Percentiles rank a stretch among this genome's conserved stretches.
phyloP scores from a whole-genome alignment of 2,329 filamentous ascomycete species.

The Drechmeria coniospora region DNA sequence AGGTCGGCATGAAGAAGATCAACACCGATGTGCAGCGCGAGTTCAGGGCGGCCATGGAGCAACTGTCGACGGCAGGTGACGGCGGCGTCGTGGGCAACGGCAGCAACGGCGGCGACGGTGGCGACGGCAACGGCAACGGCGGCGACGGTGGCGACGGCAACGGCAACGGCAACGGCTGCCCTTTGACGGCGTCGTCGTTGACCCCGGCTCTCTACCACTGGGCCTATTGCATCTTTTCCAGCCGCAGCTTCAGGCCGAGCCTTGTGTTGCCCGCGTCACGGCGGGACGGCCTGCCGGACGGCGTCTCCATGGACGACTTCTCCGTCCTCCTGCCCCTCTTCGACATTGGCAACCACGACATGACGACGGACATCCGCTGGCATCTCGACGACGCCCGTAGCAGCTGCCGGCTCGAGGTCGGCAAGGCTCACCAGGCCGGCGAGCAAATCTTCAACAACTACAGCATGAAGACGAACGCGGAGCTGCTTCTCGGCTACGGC shows the following conservation, averaged over 20 bases:
- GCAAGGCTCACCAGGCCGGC: slow-evolving; percentile 29
- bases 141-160: no score
- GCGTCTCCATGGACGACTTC: slow-evolving; percentile 36
- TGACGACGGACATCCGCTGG: slow-evolving; percentile 45
- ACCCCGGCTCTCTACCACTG: slow-evolving; percentile 41
- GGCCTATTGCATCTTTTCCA: slow-evolving; percentile 50
- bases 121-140: no score
- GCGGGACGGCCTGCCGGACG: slow-evolving; percentile 12
- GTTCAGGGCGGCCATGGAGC: slow-evolving; percentile 24
- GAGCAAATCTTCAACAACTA: slow-evolving; percentile 56
- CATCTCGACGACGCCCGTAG: slow-evolving; percentile 24
- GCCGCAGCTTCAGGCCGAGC: slow-evolving; percentile 47
- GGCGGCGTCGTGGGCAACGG: no score
- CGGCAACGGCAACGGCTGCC: slow-evolving; percentile 14
- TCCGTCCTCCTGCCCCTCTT: slow-evolving; percentile 56
- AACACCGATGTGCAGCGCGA: slow-evolving; percentile 29
- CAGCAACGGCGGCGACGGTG: no score
- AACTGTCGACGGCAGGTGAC: no score
- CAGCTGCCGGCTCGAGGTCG: slow-evolving; percentile 27
- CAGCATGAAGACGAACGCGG: slow-evolving; percentile 57
- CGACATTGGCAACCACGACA: slow-evolving; percentile 58
- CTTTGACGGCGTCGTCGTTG: slow-evolving; percentile 16
- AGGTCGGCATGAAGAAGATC: slow-evolving; percentile 33
- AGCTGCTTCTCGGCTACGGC: slow-evolving; percentile 49
- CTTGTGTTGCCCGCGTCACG: slow-evolving; percentile 30